Percentiles rank a stretch among this genome's conserved stretches.
phyloP scores from a whole-genome alignment of 2,329 filamentous ascomycete genomes.

The Hypoxylon sp. region DNA sequence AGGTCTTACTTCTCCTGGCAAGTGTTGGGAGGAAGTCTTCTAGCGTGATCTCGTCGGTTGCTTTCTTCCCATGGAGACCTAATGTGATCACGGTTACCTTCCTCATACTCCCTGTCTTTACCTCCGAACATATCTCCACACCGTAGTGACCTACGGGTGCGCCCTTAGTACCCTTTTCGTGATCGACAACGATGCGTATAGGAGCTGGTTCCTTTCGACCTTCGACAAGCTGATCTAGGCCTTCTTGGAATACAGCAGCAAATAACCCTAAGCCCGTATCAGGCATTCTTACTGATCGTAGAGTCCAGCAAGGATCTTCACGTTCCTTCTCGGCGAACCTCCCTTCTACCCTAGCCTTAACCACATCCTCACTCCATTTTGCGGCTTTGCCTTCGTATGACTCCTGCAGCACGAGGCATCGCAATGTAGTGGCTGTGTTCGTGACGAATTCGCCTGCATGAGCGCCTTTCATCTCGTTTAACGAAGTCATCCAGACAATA shows the following conservation, averaged over 20 bases:
- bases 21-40: slow-evolving; percentile 82
- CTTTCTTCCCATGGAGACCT: slow-evolving; percentile 78
- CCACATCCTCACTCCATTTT: slow-evolving; percentile 85
- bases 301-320: slow-evolving; percentile 83
- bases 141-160: slow-evolving; percentile 76
- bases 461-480: slow-evolving; percentile 70
- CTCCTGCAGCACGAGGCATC: slow-evolving; percentile 79
- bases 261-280: slow-evolving; percentile 71
- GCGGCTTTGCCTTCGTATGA: slow-evolving; percentile 81
- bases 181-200: slow-evolving; percentile 80
- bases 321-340: slow-evolving; percentile 87
- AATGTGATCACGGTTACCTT: slow-evolving; percentile 65
- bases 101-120: slow-evolving; percentile 67
- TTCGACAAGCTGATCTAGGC: slow-evolving; percentile 70
- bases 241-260: slow-evolving; percentile 80
- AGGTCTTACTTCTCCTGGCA: slow-evolving; percentile 75
- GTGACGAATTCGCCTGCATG: slow-evolving; percentile 63
- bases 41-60: slow-evolving; percentile 78
- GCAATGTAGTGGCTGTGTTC: slow-evolving; percentile 68
- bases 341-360: slow-evolving; percentile 87
- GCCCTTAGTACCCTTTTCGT: slow-evolving; percentile 74
- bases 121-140: slow-evolving; percentile 77
- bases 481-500: slow-evolving; percentile 76
- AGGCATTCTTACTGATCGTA: slow-evolving; percentile 75
- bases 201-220: slow-evolving; percentile 76